These are phyloP conservation scores for Mycena vulgaris DNA, from an alignment of 768 basidiomycete species.

Conservation along the genomic window DNA sequence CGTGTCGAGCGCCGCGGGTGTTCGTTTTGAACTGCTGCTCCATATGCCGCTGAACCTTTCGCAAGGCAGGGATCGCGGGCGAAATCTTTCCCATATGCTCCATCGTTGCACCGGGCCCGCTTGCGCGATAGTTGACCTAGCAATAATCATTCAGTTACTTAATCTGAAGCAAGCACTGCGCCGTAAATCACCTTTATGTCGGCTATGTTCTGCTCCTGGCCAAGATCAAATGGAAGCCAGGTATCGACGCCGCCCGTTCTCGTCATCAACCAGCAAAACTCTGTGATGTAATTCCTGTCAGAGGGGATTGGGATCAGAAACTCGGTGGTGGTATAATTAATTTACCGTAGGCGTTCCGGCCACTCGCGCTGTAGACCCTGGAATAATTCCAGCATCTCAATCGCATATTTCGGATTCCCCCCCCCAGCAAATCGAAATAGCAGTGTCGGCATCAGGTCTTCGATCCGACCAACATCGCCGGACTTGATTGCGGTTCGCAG, in stretches of 20 bases:
- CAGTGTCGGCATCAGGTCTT: slow-evolving; percentile 42
- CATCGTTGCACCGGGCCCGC: slow-evolving; percentile 41
- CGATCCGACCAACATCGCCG: slow-evolving; percentile 45
- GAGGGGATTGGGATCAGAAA: no score
- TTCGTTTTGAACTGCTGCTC: slow-evolving; percentile 36
- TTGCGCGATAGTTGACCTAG: slow-evolving; percentile 25
- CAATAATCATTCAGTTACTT: not conserved
- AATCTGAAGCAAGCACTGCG: not conserved
- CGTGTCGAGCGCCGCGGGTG: slow-evolving; percentile 29
- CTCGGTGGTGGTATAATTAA: not conserved
- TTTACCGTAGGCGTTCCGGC: slow-evolving; percentile 38
- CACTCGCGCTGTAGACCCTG: slow-evolving; percentile 47
- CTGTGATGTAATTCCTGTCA: slow-evolving; percentile 20
- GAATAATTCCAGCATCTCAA: slow-evolving; percentile 46
- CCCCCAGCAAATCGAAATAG: slow-evolving; percentile 46
- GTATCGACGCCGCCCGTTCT: slow-evolving; percentile 4
- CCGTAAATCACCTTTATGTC: slow-evolving; percentile 35
- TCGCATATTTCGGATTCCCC: slow-evolving; percentile 43
- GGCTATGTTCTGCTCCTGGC: slow-evolving; percentile 38
- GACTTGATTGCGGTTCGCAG: slow-evolving; percentile 40
- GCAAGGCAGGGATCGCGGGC: slow-evolving; percentile 39
- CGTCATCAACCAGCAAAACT: slow-evolving; percentile 34
- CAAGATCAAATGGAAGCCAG: slow-evolving; percentile 34
- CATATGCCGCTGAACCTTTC: slow-evolving; percentile 37
- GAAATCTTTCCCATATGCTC: slow-evolving; percentile 34